Conservation (phyloP, 2,329 filamentous ascomycete species). For the Myriosclerotinia curreyana region DNA sequence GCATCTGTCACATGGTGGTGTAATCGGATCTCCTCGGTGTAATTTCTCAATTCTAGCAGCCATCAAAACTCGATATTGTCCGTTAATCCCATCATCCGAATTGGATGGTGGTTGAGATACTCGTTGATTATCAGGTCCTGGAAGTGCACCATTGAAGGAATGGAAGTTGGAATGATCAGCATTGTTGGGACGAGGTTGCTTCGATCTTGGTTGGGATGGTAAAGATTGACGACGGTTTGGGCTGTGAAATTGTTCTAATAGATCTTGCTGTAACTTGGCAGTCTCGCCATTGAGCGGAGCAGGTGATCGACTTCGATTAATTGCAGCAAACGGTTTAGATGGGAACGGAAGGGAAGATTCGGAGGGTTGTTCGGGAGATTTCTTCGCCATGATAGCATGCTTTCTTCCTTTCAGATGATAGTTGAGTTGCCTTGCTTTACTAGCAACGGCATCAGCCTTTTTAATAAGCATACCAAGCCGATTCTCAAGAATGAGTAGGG, state of each 20-base stretch:
- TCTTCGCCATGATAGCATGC: constrained; percentile 66
- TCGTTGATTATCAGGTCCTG: constrained; percentile 33
- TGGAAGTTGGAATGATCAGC: constrained; percentile 20
- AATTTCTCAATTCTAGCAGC: constrained; percentile 73
- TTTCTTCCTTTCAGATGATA: constrained; percentile 74
- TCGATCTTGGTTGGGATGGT: constrained; percentile 28
- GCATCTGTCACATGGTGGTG: constrained; percentile 83
- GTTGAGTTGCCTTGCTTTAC: constrained; percentile 72
- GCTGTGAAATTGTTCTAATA: constrained; percentile 53
- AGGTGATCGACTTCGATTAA: constrained; percentile 43
- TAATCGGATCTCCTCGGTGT: constrained; percentile 67
- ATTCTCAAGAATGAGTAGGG: constrained; percentile 78
- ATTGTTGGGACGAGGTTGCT: constrained; percentile 24
- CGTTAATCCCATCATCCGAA: constrained; percentile 34
- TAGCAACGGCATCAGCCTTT: constrained; percentile 72
- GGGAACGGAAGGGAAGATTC: constrained; percentile 26
- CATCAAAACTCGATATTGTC: constrained; percentile 59
- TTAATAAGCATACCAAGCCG: constrained; percentile 74
- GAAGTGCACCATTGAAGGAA: constrained; percentile 25
- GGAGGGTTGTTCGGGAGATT: constrained; percentile 43
- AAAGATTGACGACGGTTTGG: constrained; percentile 29
- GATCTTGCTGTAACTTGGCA: constrained; percentile 48
- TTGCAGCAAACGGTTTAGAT: constrained; percentile 35
- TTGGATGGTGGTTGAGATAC: constrained; percentile 29
- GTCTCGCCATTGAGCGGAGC: constrained; percentile 29